Base-by-base conservation (phyloP, 73 alveolate species). In the Stentor roeselii region DNA sequence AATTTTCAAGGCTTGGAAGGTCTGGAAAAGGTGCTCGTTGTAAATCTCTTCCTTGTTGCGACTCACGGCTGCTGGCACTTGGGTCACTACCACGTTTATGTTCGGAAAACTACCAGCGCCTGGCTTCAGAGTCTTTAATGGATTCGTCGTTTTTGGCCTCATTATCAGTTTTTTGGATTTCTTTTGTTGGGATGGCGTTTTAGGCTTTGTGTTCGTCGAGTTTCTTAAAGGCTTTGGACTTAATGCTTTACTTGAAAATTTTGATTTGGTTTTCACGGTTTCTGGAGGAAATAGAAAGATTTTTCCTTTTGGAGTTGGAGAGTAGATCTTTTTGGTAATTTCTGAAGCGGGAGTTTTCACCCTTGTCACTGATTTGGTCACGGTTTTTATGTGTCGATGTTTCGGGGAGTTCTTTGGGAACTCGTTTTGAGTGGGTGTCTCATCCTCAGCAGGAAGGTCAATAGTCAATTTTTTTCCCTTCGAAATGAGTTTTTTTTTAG, bases 1-100 rank as follows among this genome's bases (percentile, higher is more conserved):
- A 30, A 61, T 30, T 35, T 61, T 61, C 27, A 61, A 30, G 6
- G 60, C 82, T 35, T 61, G 42, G 42, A 61, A 61, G 14, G 82
- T 61, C 15, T 61, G 37, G 82, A 61, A 61, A 14, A 61, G 38
- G 27, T 61, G 82, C 42, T 61, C 82, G 14, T 61, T 61, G 42
- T 61, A 61, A 30, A 30, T n/a, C 6, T 50, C 67, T 50, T 50
- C 67, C 30, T 50, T 11, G 21, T 50, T 50, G 6, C 21, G 67
- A 6, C 21, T 50, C 6, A 50, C 67, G 6, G 67, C 6, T 50
- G 67, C 21, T 50, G 67, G 21, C 30, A 21, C 21, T 50, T 50
- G 67, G 6, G 67, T 50, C 30, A 50, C 67, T 50, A 50, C 30
- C 30, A 50, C 67, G 6, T 50, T 6, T 6, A 50, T 6, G 21